A percentile compares a stretch with the other conserved stretches of the same genome.
These are phyloP conservation scores for Teratosphaeria destructans DNA, from an alignment of 2,329 filamentous ascomycete genomes.

Conservation along the genomic window DNA sequence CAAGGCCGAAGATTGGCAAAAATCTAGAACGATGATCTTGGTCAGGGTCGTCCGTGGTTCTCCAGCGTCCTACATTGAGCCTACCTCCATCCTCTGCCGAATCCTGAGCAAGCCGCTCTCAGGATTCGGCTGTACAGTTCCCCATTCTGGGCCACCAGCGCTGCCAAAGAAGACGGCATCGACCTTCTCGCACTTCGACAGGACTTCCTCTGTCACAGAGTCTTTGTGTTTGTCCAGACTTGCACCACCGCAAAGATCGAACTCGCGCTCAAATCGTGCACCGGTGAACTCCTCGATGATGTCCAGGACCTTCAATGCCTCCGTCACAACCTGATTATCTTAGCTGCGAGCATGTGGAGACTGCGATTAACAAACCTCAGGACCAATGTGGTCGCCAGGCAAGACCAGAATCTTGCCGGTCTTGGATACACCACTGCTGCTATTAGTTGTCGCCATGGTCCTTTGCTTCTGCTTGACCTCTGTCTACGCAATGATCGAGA, in stretches of 20 bases:
- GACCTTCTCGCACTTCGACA: slow-evolving; percentile 30
- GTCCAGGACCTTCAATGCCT: slow-evolving; percentile 39
- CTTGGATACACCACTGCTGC: slow-evolving; percentile 4
- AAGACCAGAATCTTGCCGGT: slow-evolving; percentile 33
- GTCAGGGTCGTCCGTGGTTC: background rate
- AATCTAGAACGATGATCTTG: slow-evolving; percentile 10
- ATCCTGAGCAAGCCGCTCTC: slow-evolving; percentile 37
- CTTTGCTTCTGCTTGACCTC: background rate
- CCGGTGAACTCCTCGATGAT: slow-evolving; percentile 25
- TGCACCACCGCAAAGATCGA: slow-evolving; percentile 26
- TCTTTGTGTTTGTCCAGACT: slow-evolving; percentile 37
- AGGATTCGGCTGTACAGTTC: slow-evolving; percentile 30
- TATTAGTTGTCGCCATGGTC: slow-evolving; percentile 5
- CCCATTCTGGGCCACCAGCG: slow-evolving; percentile 42
- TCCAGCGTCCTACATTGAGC: background rate
- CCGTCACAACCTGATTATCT: slow-evolving; percentile 26
- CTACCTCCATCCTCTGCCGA: slow-evolving; percentile 30
- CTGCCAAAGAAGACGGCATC: slow-evolving; percentile 41
- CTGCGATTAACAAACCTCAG: slow-evolving; percentile 17
- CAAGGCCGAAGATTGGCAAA: slow-evolving; percentile 45
- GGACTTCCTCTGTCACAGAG: slow-evolving; percentile 34
- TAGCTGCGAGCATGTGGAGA: too few relatives aligned
- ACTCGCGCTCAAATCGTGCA: slow-evolving; percentile 21
- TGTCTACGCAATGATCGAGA: background rate
- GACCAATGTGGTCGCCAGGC: slow-evolving; percentile 39